phyloP scores from a whole-genome alignment of 371 early-diverging fungal species.

The Chytridium lagenaria region DNA sequence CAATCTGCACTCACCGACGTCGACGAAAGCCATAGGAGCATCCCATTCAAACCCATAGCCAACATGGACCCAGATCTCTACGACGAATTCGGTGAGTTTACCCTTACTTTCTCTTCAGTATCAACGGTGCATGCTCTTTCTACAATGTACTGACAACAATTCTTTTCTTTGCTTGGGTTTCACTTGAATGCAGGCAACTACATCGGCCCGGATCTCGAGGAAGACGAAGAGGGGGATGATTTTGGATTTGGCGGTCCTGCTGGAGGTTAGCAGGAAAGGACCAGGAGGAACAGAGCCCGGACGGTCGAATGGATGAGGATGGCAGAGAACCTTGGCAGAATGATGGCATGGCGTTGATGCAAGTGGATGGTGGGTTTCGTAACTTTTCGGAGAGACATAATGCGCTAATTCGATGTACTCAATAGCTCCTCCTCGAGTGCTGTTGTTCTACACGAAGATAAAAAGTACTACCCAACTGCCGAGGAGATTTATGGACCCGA shows the following conservation, averaged over 20 bases:
- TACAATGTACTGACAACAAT: background rate
- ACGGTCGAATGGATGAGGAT: no score
- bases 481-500: conserved; percentile 96
- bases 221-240: conserved; percentile 65
- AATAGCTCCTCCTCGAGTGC: conserved; percentile 76
- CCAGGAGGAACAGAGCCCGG: conserved; percentile 30
- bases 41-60: no score
- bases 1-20: no score
- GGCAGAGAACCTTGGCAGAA: conserved; percentile 20
- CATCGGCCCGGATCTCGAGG: conserved; percentile 90
- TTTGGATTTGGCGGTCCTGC: conserved; percentile 48
- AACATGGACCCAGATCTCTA: conserved; percentile 62
- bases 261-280: conserved; percentile 16
- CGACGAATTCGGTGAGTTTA: conserved; percentile 83
- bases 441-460: conserved; percentile 96
- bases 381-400: no score
- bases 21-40: no score
- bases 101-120: no score
- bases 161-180: background rate
- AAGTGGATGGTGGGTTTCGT: conserved; percentile 43
- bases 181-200: conserved; percentile 74
- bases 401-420: no score
- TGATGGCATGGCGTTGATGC: conserved; percentile 38
- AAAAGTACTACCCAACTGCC: conserved; percentile 96
- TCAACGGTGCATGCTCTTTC: no score